phyloP scores from a whole-genome alignment of 495 filamentous ascomycete species.

The Penicillium odoratum region DNA sequence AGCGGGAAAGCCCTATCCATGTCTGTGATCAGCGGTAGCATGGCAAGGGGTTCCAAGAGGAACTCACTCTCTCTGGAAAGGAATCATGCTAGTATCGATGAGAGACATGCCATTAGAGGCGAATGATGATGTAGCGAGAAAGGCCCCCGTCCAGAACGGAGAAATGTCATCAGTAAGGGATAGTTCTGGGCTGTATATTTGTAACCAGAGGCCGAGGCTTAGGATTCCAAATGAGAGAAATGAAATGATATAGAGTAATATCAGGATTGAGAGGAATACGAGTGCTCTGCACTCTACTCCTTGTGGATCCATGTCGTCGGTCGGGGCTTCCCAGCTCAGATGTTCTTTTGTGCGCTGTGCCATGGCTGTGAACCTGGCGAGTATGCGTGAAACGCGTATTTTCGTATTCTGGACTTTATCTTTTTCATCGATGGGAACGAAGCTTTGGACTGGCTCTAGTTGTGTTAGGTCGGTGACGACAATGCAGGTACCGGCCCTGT shows the following conservation, averaged over 20 bases:
- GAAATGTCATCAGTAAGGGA: conserved; percentile 64
- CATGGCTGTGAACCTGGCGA: conserved; percentile 14
- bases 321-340: conserved; percentile 25
- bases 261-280: conserved; percentile 62
- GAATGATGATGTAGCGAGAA: conserved; percentile 63
- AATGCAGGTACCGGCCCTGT: not conserved
- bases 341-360: not conserved
- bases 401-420: conserved; percentile 9
- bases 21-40: not conserved
- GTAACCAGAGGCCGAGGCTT: conserved; percentile 69
- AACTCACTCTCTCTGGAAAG: conserved; percentile 36
- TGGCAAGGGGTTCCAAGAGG: not conserved
- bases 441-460: conserved; percentile 24
- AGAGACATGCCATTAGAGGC: conserved; percentile 87
- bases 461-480: not conserved
- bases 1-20: conserved; percentile 57
- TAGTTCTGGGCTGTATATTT: conserved; percentile 54
- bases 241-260: conserved; percentile 68
- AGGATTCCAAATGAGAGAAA: conserved; percentile 72
- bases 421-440: conserved; percentile 13
- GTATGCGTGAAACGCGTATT: not conserved
- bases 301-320: conserved; percentile 64
- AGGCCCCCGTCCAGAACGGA: conserved; percentile 53
- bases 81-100: conserved; percentile 73
- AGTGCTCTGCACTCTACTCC: conserved; percentile 76